Evolutionary conservation across 257 asterid genomes (phyloP), one percentile per base, ranked within the genome.

Genomic region (Lavandula angustifolia): DNA sequence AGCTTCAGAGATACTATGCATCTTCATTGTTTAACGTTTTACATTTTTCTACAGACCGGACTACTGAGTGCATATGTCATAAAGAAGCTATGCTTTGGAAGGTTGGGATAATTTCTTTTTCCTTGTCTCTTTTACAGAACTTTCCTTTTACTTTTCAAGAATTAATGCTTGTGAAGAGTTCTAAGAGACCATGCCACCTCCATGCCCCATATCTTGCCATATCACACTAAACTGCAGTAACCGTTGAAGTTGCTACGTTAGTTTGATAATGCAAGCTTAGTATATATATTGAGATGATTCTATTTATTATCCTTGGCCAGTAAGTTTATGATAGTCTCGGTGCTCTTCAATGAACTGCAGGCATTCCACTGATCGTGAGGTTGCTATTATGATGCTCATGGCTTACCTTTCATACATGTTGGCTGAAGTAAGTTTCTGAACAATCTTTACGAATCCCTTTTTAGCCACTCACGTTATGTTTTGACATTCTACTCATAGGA

Each of bases 361-460:
- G 83, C 99, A 94, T 75, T 90, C 97, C 47, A 94, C 99, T 58
- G 97, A 94, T 73, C 99, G 97, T 41, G 99, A 94, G 85, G 92
- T 94, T 62, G 99, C 99, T 59, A 78, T 94, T 73, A 90, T 94
- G 99, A 87, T 94, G 79, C 95, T 90, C 59, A 87, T 94, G 97
- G 96, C 99, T 46, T 94, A 94, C 77, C 90, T 94, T 58, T 94
- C 99, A 5, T 94, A 94, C 76, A 84, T 94, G 97, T 75, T 90
- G 64, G 82, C 99, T 61, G 99, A 94, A 76, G 99, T 94, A 83
- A 80, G 97, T 82, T 74, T 69, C 58, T 52, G 41, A 54, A 52
- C 10, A n/a, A 34, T 27, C 10, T 16, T 37, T 60, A 1, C 8
- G 41, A 34, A 35, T 38, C 61, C 48, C 2, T 64, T 60, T 47